These are phyloP conservation scores for Beta lomatogona DNA, from an alignment of 179 eudicot species.

Conservation along the genomic window DNA sequence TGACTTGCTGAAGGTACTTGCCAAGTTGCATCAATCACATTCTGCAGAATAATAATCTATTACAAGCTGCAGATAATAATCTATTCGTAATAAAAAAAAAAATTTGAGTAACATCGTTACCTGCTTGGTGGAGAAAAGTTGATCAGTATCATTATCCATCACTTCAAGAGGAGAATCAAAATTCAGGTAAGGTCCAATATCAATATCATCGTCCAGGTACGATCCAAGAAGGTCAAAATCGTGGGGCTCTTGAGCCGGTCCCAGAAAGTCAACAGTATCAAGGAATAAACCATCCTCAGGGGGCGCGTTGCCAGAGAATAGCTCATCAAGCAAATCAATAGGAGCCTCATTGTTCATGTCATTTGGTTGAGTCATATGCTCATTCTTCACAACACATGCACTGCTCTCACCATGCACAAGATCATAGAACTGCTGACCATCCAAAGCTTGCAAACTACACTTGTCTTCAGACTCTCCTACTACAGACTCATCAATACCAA, in stretches of 20 bases:
- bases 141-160: conserved; percentile 43
- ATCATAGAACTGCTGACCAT: conserved; percentile 41
- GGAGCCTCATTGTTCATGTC: conserved; percentile 37
- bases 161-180: conserved; percentile 43
- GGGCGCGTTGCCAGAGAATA: conserved; percentile 30
- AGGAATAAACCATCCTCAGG: conserved; percentile 52
- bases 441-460: conserved; percentile 37
- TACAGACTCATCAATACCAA: conserved; percentile 32
- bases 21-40: conserved; percentile 29
- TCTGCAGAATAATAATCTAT: conserved; percentile 31
- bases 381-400: conserved; percentile 51
- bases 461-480: conserved; percentile 34
- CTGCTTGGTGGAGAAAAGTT: conserved; percentile 36
- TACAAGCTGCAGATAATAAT: not conserved
- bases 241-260: conserved; percentile 46
- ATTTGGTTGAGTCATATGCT: conserved; percentile 57
- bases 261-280: conserved; percentile 66
- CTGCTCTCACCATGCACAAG: conserved; percentile 41
- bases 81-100: not conserved
- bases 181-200: conserved; percentile 43
- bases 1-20: conserved; percentile 37
- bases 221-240: conserved; percentile 50
- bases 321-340: conserved; percentile 51
- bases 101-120: conserved; percentile 35
- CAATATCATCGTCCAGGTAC: conserved; percentile 48